Evolutionary conservation across 108 stramenopile species (phyloP).

Genomic region (Nitzschia inconspicua): DNA sequence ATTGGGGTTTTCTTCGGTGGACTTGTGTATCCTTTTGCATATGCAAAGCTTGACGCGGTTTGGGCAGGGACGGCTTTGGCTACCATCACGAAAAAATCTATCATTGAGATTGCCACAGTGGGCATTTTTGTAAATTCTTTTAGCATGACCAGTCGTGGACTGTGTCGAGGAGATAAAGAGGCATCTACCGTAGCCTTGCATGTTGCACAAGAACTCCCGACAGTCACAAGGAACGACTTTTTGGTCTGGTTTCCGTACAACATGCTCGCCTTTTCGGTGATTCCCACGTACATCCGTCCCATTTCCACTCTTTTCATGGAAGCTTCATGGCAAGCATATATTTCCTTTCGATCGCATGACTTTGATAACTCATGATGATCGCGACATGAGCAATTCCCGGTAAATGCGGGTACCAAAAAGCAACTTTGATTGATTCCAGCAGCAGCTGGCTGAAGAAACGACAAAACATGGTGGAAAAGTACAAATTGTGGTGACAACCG

Average conservation of each 20-base stretch:
- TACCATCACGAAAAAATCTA: conserved; percentile 38
- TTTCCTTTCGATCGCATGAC: conserved; percentile 43
- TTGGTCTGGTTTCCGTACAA: conserved; percentile 59
- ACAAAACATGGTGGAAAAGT: too few relatives aligned
- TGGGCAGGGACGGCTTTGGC: conserved; percentile 29
- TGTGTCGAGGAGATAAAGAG: conserved; percentile 17
- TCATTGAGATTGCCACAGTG: conserved; percentile 47
- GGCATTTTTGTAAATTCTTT: conserved; percentile 55
- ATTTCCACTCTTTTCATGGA: conserved; percentile 49
- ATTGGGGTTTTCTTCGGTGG: conserved; percentile 45
- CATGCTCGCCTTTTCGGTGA: conserved; percentile 43
- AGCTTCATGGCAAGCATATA: conserved; percentile 58
- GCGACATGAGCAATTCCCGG: too few relatives aligned
- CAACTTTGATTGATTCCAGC: too few relatives aligned
- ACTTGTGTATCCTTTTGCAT: conserved; percentile 52
- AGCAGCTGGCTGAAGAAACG: too few relatives aligned
- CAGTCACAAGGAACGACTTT: conserved; percentile 48
- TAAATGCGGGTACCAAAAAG: too few relatives aligned
- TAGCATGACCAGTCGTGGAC: conserved; percentile 43
- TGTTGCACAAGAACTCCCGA: conserved; percentile 39
- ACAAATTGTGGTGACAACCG: too few relatives aligned
- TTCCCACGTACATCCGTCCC: conserved; percentile 42
- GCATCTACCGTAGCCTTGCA: conserved; percentile 27
- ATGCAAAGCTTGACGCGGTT: conserved; percentile 34
- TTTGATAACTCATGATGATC: too few relatives aligned